These are phyloP conservation scores for Geotrichum cucujoidarum DNA, from an alignment of 1,139 yeast genomes.

Conservation along the genomic window DNA sequence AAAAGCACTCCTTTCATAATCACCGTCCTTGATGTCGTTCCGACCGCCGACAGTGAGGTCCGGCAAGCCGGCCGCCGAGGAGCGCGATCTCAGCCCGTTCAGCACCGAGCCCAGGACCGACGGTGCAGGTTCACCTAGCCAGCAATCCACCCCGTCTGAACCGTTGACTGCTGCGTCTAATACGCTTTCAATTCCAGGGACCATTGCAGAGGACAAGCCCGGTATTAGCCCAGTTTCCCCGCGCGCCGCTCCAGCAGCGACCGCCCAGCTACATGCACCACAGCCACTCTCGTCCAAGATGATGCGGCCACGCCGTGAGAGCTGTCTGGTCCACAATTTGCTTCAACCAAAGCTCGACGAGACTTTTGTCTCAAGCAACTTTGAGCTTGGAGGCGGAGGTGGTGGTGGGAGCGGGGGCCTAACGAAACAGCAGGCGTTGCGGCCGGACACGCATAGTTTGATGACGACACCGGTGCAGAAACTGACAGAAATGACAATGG, in stretches of 20 bases:
- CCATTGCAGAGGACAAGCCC: no score
- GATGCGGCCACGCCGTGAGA: not conserved
- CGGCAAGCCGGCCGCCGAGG: no score
- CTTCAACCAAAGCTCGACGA: slow-evolving; percentile 1
- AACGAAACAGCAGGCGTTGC: not conserved
- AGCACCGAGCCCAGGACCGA: not conserved
- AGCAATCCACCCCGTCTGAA: not conserved
- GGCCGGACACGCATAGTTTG: not conserved
- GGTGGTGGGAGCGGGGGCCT: not conserved
- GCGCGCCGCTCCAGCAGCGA: slow-evolving; percentile 1
- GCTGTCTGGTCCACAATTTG: slow-evolving; percentile 1
- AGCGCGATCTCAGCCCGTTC: not conserved
- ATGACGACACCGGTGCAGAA: slow-evolving; percentile 2
- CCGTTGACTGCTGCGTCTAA: not conserved
- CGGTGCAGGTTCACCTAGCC: not conserved
- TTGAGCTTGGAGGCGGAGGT: not conserved
- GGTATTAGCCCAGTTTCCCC: no score
- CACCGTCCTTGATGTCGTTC: no score
- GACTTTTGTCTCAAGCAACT: no score
- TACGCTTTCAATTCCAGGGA: not conserved
- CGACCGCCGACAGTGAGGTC: no score
- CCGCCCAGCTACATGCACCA: not conserved
- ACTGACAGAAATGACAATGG: slow-evolving; percentile 1
- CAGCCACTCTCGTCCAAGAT: not conserved
- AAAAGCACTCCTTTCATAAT: no score